Evolutionary conservation across 1,139 yeast species (phyloP).

Genomic region (Blastobotrys serpentis): DNA sequence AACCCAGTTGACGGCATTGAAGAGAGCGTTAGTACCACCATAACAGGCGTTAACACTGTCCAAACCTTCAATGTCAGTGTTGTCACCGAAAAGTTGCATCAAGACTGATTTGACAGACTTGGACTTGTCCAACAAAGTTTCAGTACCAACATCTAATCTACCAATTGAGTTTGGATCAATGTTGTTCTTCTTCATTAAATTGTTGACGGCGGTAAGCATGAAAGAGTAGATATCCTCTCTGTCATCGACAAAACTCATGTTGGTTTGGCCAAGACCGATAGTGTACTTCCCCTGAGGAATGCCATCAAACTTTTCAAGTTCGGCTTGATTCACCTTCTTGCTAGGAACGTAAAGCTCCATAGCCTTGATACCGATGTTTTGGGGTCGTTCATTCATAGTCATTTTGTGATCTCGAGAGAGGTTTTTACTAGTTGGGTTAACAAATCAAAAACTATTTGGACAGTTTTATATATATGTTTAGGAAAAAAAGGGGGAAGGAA

Average conservation of each 20-base stretch:
- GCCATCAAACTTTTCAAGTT: slow-evolving; percentile 78
- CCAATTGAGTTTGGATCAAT: slow-evolving; percentile 83
- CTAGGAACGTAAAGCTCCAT: slow-evolving; percentile 86
- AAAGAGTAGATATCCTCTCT: slow-evolving; percentile 96
- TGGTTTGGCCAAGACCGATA: slow-evolving; percentile 97
- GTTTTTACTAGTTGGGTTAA: neutral
- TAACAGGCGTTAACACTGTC: slow-evolving; percentile 98
- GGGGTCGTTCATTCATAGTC: slow-evolving; percentile 43
- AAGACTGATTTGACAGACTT: slow-evolving; percentile 94
- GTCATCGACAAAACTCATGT: slow-evolving; percentile 96
- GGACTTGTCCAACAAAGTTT: slow-evolving; percentile 93
- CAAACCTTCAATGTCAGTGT: slow-evolving; percentile 91
- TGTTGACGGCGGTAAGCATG: slow-evolving; percentile 77
- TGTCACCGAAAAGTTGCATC: slow-evolving; percentile 90
- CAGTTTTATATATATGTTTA: neutral
- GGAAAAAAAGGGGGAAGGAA: neutral
- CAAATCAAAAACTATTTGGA: neutral
- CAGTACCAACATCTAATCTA: slow-evolving; percentile 98
- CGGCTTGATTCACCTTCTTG: slow-evolving; percentile 70
- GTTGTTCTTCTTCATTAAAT: slow-evolving; percentile 73
- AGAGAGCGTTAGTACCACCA: slow-evolving; percentile 95
- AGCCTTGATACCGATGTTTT: slow-evolving; percentile 94
- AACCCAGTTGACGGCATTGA: slow-evolving; percentile 93
- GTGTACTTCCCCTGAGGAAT: slow-evolving; percentile 96
- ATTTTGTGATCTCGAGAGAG: neutral